Percentiles rank a stretch among this genome's conserved stretches.
Evolutionary conservation across 805 yeast species (phyloP).

Genomic region (Lipomyces sp.): DNA sequence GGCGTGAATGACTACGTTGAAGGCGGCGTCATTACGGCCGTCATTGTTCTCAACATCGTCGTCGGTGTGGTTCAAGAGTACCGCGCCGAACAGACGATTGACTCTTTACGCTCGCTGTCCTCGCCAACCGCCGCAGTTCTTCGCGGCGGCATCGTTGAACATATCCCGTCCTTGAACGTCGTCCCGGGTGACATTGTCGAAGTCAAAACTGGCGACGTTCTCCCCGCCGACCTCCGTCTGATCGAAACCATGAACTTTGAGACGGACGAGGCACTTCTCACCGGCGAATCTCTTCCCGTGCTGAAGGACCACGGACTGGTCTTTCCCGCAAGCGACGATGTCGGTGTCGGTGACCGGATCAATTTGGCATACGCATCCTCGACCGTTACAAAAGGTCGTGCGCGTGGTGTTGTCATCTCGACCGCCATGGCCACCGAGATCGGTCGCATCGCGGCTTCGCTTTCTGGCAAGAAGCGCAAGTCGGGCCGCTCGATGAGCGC

Average conservation of each 20-base stretch:
- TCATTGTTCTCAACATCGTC: slow-evolving; percentile 57
- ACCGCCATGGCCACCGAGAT: slow-evolving; percentile 75
- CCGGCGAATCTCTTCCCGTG: slow-evolving; percentile 68
- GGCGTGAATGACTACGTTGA: slow-evolving; percentile 77
- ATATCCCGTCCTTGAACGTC: slow-evolving; percentile 59
- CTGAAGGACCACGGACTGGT: slow-evolving; percentile 48
- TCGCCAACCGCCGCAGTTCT: slow-evolving; percentile 69
- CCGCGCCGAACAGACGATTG: slow-evolving; percentile 78
- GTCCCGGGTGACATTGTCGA: slow-evolving; percentile 72
- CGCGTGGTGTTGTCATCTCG: slow-evolving; percentile 60
- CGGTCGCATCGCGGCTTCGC: slow-evolving; percentile 60
- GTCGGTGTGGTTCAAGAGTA: slow-evolving; percentile 71
- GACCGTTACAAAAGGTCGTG: slow-evolving; percentile 71
- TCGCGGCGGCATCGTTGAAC: slow-evolving; percentile 55
- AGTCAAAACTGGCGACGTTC: slow-evolving; percentile 66
- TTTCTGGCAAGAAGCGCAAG: slow-evolving; percentile 20
- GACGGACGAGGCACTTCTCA: slow-evolving; percentile 63
- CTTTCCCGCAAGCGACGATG: slow-evolving; percentile 37
- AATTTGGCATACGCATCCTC: slow-evolving; percentile 72
- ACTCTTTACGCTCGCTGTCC: slow-evolving; percentile 60
- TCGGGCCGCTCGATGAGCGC: slow-evolving; percentile 22
- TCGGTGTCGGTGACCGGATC: slow-evolving; percentile 70
- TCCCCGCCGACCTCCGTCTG: slow-evolving; percentile 70
- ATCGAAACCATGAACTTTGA: slow-evolving; percentile 60
- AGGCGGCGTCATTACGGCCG: slow-evolving; percentile 75